phyloP scores from a whole-genome alignment of 2,329 filamentous ascomycete genomes.

The Aspergillus sp. region DNA sequence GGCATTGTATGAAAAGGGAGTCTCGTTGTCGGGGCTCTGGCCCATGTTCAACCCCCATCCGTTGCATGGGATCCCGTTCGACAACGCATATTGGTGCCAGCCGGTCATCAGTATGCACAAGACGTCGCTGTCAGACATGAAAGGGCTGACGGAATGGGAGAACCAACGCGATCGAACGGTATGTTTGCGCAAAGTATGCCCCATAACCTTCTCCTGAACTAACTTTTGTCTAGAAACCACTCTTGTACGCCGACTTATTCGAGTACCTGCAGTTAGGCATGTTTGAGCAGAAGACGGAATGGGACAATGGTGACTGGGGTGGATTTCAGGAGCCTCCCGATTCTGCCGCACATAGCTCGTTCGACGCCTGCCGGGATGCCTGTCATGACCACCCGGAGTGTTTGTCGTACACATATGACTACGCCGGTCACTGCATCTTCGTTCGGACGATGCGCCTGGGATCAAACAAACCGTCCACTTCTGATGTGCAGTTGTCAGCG shows the following conservation, averaged over 20 bases:
- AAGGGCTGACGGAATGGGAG: conserved; percentile 48
- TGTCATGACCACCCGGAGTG: conserved; percentile 22
- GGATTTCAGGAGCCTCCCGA: conserved; percentile 26
- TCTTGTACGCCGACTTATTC: conserved; percentile 29
- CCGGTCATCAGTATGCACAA: conserved; percentile 53
- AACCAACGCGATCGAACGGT: conserved; percentile 20
- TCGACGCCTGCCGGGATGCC: conserved; percentile 25
- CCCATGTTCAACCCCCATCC: conserved; percentile 52
- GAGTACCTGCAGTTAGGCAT: conserved; percentile 24
- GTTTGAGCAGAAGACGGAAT: conserved; percentile 21
- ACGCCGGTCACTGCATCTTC: conserved; percentile 21
- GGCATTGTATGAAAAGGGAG: conserved; percentile 45
- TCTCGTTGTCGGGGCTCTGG: conserved; percentile 49
- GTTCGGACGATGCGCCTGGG: conserved; percentile 22
- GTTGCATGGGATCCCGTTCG: conserved; percentile 50
- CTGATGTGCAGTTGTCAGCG: conserved; percentile 15
- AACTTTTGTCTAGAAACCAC: conserved; percentile 12
- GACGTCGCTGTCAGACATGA: conserved; percentile 49
- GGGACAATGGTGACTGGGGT: conserved; percentile 37
- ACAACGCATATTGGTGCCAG: conserved; percentile 51
- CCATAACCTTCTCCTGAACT: background rate
- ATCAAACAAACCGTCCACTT: conserved; percentile 8
- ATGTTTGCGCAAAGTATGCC: background rate
- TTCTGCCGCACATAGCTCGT: conserved; percentile 25
- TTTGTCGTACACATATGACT: conserved; percentile 25